These are phyloP conservation scores for Puccinia horiana DNA, from an alignment of 1,284 basidiomycete genomes.

Conservation along the genomic window DNA sequence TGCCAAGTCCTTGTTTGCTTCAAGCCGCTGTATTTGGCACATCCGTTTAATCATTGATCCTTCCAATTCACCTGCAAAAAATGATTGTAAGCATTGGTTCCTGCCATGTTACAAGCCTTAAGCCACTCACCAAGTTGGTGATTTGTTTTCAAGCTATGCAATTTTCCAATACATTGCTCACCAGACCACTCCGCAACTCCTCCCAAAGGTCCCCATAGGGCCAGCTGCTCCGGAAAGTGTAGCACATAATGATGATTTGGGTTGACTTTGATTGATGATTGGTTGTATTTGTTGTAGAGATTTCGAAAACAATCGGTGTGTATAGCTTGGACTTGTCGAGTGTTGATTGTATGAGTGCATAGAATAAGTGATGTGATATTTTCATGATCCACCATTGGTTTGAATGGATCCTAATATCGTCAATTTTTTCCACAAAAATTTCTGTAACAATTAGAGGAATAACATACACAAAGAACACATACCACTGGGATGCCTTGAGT, in stretches of 20 bases:
- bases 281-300: background rate
- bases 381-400: background rate
- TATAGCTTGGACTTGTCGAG: background rate
- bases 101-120: background rate
- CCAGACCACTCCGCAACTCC: conserved; percentile 2
- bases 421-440: background rate
- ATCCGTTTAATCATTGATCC: background rate
- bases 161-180: background rate
- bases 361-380: conserved; percentile 40
- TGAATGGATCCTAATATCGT: conserved; percentile 11
- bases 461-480: conserved; percentile 4
- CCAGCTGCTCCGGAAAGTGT: background rate
- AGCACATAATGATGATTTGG: conserved; percentile 10
- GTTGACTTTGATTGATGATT: background rate
- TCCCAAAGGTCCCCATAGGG: background rate
- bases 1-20: background rate
- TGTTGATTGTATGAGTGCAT: conserved; percentile 45
- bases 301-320: background rate
- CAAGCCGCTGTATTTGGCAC: background rate
- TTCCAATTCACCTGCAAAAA: background rate
- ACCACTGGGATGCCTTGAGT: conserved; percentile 36
- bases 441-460: conserved; percentile 14
- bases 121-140: background rate
- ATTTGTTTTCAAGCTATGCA: conserved; percentile 1
- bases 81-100: background rate